Evolutionary conservation across 345 rosid genomes (phyloP), one percentile per base, ranked within the genome.

Genomic region (Melastoma malabathricum): DNA sequence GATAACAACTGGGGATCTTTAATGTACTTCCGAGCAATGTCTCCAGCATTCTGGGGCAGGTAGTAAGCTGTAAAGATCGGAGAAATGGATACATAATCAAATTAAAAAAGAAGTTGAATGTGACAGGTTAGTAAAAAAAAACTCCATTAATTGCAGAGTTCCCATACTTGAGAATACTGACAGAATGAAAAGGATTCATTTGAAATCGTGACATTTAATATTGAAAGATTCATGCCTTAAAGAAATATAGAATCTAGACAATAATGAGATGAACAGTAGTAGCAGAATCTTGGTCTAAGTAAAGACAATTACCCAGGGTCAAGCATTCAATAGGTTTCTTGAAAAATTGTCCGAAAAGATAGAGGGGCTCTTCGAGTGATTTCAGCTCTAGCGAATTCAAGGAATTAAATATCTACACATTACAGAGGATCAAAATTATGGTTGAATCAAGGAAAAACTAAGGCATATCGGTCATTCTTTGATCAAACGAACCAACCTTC

Each of bases 321-420:
- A 92, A 74, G 68, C 96, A 87, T 60, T 80, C 89, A 31, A 80
- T 72, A 25, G 96, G 96, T 54, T 84, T 82, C 77, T 75, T 82
- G 73, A 87, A 92, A 73, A 92, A 87, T 63, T 92, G 98, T 51
- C 95, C 95, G 46, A 84, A 82, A 55, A 87, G 85, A 73, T 84
- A 92, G 65, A 92, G 60, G 59, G 98, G 96, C 69, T 92, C 96
- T 74, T 92, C 96, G 3, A 92, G 82, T 5, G 98, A 90, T 79
- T 87, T 92, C 48, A 92, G 58, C 50, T 92, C 86, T 81, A 92
- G 63, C 0, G 96, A 82, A 67, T 92, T 92, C 68, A 92, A 73
- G 34, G 96, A 73, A 64, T 84, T 92, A 64, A 82, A 92, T 60
- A 92, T 77, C 96, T 92, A 65, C 49, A 47, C 65, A 63, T 54